These are phyloP conservation scores for Delonix regia DNA, from an alignment of 306 rosid genomes.

Conservation along the genomic window DNA sequence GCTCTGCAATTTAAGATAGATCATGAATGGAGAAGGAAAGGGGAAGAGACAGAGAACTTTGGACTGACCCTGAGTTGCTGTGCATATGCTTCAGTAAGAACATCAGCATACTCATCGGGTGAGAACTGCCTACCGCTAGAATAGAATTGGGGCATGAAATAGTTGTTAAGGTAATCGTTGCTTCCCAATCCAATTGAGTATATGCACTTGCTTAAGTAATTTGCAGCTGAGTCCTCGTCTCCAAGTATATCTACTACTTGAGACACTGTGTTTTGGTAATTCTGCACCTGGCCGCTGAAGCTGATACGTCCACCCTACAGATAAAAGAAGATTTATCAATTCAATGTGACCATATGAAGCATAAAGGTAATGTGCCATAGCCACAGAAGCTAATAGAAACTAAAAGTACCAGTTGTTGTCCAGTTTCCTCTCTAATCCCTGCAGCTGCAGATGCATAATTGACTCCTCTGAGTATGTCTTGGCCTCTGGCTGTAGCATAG, in stretches of 20 bases:
- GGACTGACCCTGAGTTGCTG: constrained; percentile 63
- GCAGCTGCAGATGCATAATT: constrained; percentile 99
- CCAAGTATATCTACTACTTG: constrained; percentile 70
- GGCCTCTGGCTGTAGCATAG: constrained; percentile 60
- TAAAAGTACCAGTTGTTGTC: constrained; percentile 73
- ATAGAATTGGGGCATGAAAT: constrained; percentile 84
- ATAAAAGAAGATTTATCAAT: not conserved
- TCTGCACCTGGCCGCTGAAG: constrained; percentile 80
- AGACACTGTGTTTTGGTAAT: constrained; percentile 71
- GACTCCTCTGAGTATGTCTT: constrained; percentile 70
- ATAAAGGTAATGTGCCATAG: not conserved
- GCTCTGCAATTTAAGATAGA: not conserved
- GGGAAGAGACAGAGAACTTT: not conserved
- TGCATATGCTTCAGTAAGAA: constrained; percentile 65
- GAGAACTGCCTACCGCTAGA: constrained; percentile 62
- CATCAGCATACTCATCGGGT: constrained; percentile 71
- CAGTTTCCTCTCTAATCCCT: constrained; percentile 95
- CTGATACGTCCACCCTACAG: constrained; percentile 80
- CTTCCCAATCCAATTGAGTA: constrained; percentile 90
- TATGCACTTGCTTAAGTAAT: constrained; percentile 74
- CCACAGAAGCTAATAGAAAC: not conserved
- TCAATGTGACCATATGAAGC: not conserved
- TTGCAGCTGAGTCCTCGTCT: constrained; percentile 58
- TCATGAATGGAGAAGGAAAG: not conserved
- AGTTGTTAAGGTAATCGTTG: constrained; percentile 96